These are phyloP conservation scores for Vitis rupestris DNA, from an alignment of 164 flowering plant species.

Conservation along the genomic window DNA sequence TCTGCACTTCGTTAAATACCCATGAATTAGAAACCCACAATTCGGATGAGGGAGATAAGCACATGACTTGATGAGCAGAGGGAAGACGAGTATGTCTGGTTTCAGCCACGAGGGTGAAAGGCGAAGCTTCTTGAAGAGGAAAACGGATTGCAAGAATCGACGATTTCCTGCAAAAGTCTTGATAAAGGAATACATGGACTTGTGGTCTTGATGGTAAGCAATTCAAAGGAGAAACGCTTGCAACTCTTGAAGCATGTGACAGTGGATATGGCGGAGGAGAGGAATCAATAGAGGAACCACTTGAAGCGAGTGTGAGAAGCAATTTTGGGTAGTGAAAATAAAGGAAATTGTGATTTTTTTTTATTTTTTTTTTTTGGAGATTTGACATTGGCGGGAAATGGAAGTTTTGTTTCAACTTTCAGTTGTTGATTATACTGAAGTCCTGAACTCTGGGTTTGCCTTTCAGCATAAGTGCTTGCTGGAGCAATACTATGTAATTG, in stretches of 20 bases:
- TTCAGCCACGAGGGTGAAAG: background rate
- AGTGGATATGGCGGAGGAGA: background rate
- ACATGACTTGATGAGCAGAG: constrained; percentile 29
- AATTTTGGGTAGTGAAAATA: background rate
- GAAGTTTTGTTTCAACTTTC: background rate
- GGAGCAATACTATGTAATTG: no score
- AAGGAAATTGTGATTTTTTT: background rate
- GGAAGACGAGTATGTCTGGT: constrained; percentile 19
- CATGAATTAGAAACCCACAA: constrained; percentile 21
- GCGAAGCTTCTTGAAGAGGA: constrained; percentile 32
- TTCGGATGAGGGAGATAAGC: constrained; percentile 9
- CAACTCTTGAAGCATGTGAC: background rate
- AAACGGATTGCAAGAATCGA: constrained; percentile 20
- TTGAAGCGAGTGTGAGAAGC: constrained; percentile 2
- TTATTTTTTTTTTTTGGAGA: background rate
- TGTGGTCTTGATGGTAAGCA: background rate
- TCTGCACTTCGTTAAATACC: constrained; percentile 24
- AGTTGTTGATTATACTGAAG: background rate
- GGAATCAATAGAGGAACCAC: background rate
- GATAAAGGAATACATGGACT: constrained; percentile 8
- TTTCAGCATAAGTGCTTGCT: no score
- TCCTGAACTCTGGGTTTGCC: no score
- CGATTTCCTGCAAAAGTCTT: constrained; percentile 10
- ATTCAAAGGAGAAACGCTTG: background rate
- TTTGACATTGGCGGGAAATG: constrained; percentile 2